Conservation (phyloP, 2,329 filamentous ascomycete species). For the Botrytis galanthina region DNA sequence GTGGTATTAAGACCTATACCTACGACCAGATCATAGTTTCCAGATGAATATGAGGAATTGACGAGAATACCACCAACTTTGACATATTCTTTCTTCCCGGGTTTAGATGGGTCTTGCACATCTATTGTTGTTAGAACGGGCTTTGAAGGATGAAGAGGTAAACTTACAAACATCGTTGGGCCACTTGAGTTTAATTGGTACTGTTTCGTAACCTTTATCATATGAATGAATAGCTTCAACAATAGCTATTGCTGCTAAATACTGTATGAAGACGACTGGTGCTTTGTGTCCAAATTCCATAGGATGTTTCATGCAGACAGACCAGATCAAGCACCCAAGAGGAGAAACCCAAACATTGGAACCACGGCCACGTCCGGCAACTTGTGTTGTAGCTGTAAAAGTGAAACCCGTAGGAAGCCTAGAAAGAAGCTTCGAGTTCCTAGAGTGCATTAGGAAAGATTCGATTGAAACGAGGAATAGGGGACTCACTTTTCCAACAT, state of each 20-base stretch:
- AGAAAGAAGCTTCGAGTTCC: conserved; percentile 74
- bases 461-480: conserved; percentile 3
- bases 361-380: conserved; percentile 84
- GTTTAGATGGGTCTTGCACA: conserved; percentile 61
- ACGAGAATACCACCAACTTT: conserved; percentile 94
- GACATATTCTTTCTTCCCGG: conserved; percentile 57
- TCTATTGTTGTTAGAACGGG: conserved; percentile 43
- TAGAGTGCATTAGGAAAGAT: conserved; percentile 38
- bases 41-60: conserved; percentile 76
- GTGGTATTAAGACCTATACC: conserved; percentile 85
- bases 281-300: conserved; percentile 67
- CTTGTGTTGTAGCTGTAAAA: conserved; percentile 78
- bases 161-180: conserved; percentile 85
- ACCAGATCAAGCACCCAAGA: conserved; percentile 81
- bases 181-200: conserved; percentile 92
- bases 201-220: conserved; percentile 66
- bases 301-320: conserved; percentile 80
- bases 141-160: not conserved
- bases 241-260: conserved; percentile 83
- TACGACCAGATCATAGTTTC: conserved; percentile 78
- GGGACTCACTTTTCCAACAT: conserved; percentile 74
- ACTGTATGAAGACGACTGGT: conserved; percentile 91
- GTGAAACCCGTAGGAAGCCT: conserved; percentile 84
- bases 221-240: conserved; percentile 81
- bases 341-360: conserved; percentile 95